phyloP scores from a whole-genome alignment of 495 filamentous ascomycete species.

The Xylaria scruposa region DNA sequence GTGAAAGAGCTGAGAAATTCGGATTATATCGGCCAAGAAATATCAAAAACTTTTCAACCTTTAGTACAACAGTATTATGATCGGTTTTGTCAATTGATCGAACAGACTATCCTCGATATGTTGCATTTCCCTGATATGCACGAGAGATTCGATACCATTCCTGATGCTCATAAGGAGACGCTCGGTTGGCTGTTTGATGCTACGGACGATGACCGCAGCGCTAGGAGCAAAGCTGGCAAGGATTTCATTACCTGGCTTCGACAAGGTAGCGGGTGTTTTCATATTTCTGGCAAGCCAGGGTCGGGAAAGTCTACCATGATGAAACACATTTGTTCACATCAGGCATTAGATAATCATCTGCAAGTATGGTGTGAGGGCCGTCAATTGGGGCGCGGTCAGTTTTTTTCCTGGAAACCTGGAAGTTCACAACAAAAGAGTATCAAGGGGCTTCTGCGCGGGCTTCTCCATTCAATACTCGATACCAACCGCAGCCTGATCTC shows the following conservation, averaged over 20 bases:
- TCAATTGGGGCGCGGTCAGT: constrained; percentile 26
- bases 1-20: not conserved
- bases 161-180: not conserved
- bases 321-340: constrained; percentile 29
- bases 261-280: constrained; percentile 29
- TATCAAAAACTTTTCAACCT: not conserved
- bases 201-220: not conserved
- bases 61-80: not conserved
- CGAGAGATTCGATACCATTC: constrained; percentile 13
- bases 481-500: constrained; percentile 22
- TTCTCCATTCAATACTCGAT: constrained; percentile 28
- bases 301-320: constrained; percentile 37
- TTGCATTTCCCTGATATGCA: constrained; percentile 8
- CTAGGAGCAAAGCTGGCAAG: not conserved
- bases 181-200: not conserved
- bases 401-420: constrained; percentile 30
- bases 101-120: not conserved
- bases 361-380: constrained; percentile 27
- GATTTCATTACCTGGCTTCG: constrained; percentile 5
- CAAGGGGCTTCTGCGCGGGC: constrained; percentile 22
- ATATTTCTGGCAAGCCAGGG: constrained; percentile 30
- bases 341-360: constrained; percentile 16
- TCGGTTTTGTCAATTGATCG: not conserved
- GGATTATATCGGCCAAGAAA: not conserved
- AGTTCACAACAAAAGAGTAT: constrained; percentile 29